Evolutionary conservation across 2,329 filamentous ascomycete genomes (phyloP).

Genomic region (Arthroderma sp.): DNA sequence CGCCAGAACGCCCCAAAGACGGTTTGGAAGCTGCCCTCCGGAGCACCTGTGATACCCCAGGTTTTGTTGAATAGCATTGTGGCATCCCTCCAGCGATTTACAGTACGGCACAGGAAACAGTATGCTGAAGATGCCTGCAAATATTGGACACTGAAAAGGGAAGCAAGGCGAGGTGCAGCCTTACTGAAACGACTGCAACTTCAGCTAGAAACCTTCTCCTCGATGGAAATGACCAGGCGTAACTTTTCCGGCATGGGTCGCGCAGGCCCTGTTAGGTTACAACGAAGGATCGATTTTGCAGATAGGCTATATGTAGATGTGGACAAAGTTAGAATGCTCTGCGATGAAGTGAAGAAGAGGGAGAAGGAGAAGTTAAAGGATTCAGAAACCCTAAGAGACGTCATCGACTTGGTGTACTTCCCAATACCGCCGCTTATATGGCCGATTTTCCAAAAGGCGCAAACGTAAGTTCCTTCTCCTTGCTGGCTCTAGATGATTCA

Average conservation of each 20-base stretch:
- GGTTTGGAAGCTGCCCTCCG: constrained; percentile 84
- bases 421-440: constrained; percentile 65
- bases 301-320: constrained; percentile 53
- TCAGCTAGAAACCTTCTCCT: constrained; percentile 91
- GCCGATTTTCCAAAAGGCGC: constrained; percentile 67
- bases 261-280: constrained; percentile 61
- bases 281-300: constrained; percentile 78
- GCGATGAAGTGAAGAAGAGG: constrained; percentile 57
- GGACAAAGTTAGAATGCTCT: constrained; percentile 57
- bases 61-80: constrained; percentile 79
- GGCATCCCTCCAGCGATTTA: constrained; percentile 67
- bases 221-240: constrained; percentile 88
- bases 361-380: constrained; percentile 68
- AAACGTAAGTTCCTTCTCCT: constrained; percentile 49
- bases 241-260: constrained; percentile 95
- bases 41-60: constrained; percentile 84
- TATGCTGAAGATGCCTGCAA: constrained; percentile 87
- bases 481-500: background rate
- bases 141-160: constrained; percentile 95
- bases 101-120: constrained; percentile 75
- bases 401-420: constrained; percentile 85
- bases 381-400: constrained; percentile 59
- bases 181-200: constrained; percentile 85
- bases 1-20: constrained; percentile 45
- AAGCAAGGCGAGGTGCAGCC: constrained; percentile 80